Percentiles rank a stretch among this genome's conserved stretches.
Evolutionary conservation across 306 rosid genomes (phyloP).

Genomic region (Benincasa hispida): DNA sequence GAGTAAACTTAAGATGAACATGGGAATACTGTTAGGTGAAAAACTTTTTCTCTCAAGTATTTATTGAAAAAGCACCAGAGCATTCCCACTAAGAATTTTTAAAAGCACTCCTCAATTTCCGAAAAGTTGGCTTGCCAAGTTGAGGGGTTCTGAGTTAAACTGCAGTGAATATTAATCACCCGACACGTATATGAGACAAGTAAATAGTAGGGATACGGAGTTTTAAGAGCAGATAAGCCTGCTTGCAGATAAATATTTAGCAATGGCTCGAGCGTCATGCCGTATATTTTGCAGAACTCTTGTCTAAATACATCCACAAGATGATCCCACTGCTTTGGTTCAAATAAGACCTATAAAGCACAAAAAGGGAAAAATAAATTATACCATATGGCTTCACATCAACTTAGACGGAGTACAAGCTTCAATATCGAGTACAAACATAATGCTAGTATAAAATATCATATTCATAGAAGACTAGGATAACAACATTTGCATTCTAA

Average conservation of each 20-base stretch:
- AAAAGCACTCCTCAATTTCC: neutral
- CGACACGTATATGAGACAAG: neutral
- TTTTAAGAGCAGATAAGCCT: conserved; percentile 87
- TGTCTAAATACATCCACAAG: conserved; percentile 79
- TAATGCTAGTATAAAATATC: neutral
- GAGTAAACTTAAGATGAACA: neutral
- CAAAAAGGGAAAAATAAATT: neutral
- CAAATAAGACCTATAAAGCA: conserved; percentile 70
- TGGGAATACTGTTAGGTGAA: neutral
- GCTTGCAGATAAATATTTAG: conserved; percentile 91
- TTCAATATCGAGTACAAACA: neutral
- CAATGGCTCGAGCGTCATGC: conserved; percentile 92
- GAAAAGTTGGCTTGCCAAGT: neutral
- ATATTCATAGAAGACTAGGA: neutral
- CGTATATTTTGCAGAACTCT: conserved; percentile 95
- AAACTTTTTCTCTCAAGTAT: neutral
- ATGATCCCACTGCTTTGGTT: conserved; percentile 83
- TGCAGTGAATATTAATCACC: neutral
- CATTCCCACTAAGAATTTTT: neutral
- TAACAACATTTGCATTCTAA: neutral
- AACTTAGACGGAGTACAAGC: conserved; percentile 12
- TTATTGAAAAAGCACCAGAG: neutral
- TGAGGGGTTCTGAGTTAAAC: neutral
- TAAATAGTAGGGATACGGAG: conserved; percentile 63
- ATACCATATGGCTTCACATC: conserved; percentile 4